Percentiles rank a stretch among this genome's conserved stretches.
Conservation (phyloP, 2,329 filamentous ascomycete genomes). For the Plectosphaerella cucumerina region DNA sequence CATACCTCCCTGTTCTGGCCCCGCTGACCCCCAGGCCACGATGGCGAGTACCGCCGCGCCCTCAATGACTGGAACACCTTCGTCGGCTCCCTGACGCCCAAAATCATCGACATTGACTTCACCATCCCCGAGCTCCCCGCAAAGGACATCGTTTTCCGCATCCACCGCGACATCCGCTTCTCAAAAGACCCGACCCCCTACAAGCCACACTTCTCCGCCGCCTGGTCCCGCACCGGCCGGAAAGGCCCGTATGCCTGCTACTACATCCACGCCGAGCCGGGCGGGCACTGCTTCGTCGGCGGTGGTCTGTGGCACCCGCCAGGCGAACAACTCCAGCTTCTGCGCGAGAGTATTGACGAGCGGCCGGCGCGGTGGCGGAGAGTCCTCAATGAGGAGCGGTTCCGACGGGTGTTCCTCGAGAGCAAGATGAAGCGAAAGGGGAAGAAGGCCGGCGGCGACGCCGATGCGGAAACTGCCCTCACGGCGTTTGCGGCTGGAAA, state of each 20-base stretch:
- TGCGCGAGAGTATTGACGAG: slow-evolving; percentile 73
- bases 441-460: slow-evolving; percentile 42
- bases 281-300: slow-evolving; percentile 62
- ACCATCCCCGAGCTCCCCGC: slow-evolving; percentile 82
- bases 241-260: slow-evolving; percentile 88
- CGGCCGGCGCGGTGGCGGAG: slow-evolving; percentile 66
- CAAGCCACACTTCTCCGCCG: slow-evolving; percentile 83
- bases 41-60: slow-evolving; percentile 72
- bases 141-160: slow-evolving; percentile 83
- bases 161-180: slow-evolving; percentile 84
- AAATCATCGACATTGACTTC: slow-evolving; percentile 67
- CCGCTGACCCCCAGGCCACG: slow-evolving; percentile 54
- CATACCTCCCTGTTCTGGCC: background rate
- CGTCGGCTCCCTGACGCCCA: slow-evolving; percentile 66
- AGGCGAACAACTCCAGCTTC: slow-evolving; percentile 54
- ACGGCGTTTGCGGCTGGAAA: slow-evolving; percentile 70
- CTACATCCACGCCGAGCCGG: slow-evolving; percentile 78
- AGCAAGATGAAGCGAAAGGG: slow-evolving; percentile 14
- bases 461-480: slow-evolving; percentile 54
- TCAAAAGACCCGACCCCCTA: slow-evolving; percentile 82
- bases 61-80: slow-evolving; percentile 80
- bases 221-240: slow-evolving; percentile 81
- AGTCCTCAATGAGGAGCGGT: slow-evolving; percentile 55
- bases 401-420: slow-evolving; percentile 63
- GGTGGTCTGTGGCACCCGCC: slow-evolving; percentile 82